Conservation (phyloP, 495 filamentous ascomycete genomes). For the Aspergillus cristatus region DNA sequence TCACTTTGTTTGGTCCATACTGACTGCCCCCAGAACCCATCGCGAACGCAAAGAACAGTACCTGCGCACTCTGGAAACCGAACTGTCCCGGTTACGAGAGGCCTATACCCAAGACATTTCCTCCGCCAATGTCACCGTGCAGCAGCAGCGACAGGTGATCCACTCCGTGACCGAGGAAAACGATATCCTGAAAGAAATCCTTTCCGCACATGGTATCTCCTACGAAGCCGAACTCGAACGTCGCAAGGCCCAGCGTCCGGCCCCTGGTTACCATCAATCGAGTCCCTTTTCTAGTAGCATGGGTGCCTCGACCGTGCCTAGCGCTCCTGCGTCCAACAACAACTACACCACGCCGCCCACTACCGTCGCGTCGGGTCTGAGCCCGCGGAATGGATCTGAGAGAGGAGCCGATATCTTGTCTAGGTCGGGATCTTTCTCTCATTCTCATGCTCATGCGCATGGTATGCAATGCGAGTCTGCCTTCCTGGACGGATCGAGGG, state of each 20-base stretch:
- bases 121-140: constrained; percentile 25
- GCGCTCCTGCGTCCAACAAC: constrained; percentile 15
- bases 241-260: constrained; percentile 26
- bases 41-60: constrained; percentile 95
- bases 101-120: constrained; percentile 34
- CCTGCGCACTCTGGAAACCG: constrained; percentile 85
- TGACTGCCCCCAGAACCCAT: constrained; percentile 55
- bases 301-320: constrained; percentile 23
- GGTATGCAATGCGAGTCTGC: no score
- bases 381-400: constrained; percentile 19
- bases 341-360: constrained; percentile 31
- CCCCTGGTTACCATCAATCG: constrained; percentile 14
- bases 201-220: constrained; percentile 63
- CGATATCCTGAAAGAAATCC: constrained; percentile 60
- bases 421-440: no score
- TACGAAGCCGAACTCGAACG: constrained; percentile 35
- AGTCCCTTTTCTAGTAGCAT: constrained; percentile 29
- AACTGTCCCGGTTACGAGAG: constrained; percentile 62
- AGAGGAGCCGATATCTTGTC: no score
- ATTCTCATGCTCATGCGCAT: no score
- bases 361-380: constrained; percentile 25
- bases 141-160: constrained; percentile 36
- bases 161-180: constrained; percentile 51
- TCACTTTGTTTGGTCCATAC: constrained; percentile 4
- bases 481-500: no score